These are phyloP conservation scores for Candida suzukii DNA, from an alignment of 805 yeast genomes.

Conservation along the genomic window DNA sequence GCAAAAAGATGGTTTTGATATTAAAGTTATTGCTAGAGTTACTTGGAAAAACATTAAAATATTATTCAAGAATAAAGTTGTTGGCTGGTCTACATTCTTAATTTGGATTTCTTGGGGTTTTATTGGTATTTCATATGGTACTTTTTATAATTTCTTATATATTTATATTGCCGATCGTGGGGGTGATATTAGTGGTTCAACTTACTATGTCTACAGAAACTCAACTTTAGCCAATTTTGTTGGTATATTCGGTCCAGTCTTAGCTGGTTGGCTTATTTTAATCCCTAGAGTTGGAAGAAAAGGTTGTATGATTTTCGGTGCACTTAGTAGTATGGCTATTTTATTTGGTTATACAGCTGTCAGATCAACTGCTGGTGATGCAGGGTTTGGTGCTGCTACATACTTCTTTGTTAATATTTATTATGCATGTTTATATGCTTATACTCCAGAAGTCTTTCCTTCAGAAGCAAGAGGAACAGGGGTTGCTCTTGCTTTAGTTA, in stretches of 20 bases:
- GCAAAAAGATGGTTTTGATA: constrained; percentile 11
- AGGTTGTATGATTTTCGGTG: constrained; percentile 48
- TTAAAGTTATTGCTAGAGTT: constrained; percentile 18
- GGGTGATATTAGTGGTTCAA: constrained; percentile 33
- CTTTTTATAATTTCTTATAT: constrained; percentile 49
- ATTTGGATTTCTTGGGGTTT: constrained; percentile 46
- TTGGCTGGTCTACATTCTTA: constrained; percentile 39
- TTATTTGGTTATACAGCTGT: constrained; percentile 60
- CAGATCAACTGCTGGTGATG: constrained; percentile 45
- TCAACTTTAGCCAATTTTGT: constrained; percentile 38
- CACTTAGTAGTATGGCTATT: constrained; percentile 47
- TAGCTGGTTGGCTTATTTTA: constrained; percentile 35
- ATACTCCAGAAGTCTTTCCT: constrained; percentile 60
- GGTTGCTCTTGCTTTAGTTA: constrained; percentile 52
- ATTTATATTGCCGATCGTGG: constrained; percentile 45
- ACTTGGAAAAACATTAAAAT: constrained; percentile 33
- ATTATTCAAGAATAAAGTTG: constrained; percentile 38
- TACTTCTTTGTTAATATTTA: constrained; percentile 41
- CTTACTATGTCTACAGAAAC: constrained; percentile 38
- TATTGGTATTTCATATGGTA: constrained; percentile 52
- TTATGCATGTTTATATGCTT: constrained; percentile 56
- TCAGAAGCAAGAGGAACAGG: constrained; percentile 50
- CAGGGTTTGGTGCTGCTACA: constrained; percentile 42
- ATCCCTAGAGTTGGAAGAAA: constrained; percentile 42
- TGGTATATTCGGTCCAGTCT: constrained; percentile 46